phyloP scores from a whole-genome alignment of 1,139 yeast genomes.

The Saccharomycopsis hybrid region DNA sequence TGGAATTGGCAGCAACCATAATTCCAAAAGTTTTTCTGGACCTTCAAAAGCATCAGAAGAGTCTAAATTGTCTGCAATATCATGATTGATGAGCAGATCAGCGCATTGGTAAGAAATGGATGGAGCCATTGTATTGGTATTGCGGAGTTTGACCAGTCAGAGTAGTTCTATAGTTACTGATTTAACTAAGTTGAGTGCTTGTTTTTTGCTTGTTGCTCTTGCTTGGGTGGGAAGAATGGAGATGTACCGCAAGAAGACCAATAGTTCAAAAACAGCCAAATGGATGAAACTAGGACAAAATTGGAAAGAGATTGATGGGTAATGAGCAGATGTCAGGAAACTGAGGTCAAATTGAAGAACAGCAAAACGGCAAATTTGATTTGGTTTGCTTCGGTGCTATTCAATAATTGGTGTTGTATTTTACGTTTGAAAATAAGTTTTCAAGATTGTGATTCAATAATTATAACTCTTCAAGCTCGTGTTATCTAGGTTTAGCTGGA shows the following conservation, averaged over 20 bases:
- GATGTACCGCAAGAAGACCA: conserved; percentile 26
- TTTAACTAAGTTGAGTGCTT: too few species aligned
- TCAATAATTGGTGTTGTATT: not conserved
- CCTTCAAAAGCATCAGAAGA: conserved; percentile 94
- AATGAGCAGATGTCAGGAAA: not conserved
- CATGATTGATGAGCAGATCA: conserved; percentile 64
- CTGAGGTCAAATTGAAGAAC: not conserved
- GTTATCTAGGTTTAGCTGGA: conserved; percentile 35
- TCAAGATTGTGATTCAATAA: too few species aligned
- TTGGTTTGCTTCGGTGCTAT: not conserved
- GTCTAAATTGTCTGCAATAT: conserved; percentile 68
- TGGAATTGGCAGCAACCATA: conserved; percentile 69
- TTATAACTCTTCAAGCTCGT: conserved; percentile 26
- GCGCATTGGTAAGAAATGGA: conserved; percentile 28
- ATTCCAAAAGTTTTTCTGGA: conserved; percentile 87
- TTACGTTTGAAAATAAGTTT: not conserved
- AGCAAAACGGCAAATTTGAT: not conserved
- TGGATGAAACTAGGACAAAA: too few species aligned
- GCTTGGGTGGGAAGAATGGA: conserved; percentile 32
- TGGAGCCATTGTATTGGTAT: conserved; percentile 26
- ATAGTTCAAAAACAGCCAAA: too few species aligned
- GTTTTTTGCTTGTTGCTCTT: too few species aligned
- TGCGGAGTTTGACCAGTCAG: too few species aligned
- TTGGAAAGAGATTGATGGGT: too few species aligned
- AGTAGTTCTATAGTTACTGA: too few species aligned